Evolutionary conservation across 352 stramenopile species (phyloP), one percentile per base, ranked within the genome.

Genomic region (Aphanomyces invadans): DNA sequence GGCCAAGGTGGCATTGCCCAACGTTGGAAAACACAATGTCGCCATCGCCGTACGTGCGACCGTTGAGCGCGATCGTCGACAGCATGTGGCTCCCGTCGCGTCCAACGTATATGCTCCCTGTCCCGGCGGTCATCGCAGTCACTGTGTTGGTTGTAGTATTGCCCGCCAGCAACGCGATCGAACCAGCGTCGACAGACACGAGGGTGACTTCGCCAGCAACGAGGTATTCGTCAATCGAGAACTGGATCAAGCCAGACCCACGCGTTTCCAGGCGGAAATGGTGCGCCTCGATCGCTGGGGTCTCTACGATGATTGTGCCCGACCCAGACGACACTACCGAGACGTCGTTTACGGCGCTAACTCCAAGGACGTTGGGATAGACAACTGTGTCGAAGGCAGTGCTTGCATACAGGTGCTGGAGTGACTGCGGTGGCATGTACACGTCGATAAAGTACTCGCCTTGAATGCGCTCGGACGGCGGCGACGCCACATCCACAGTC

Each of bases 401-500:
- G 49, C 4, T n/a, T 29, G 4, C 23, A 7, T 32, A n/a, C 19
- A 57, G 25, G 49, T 3, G 29, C 49, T 57, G 49, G 49, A 57
- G 49, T 26, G 49, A 57, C 12, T 17, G 12, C 5, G 49, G 12
- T 57, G 49, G 49, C 25, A 57, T 38, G 49, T 57, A 57, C 11
- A 57, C 29, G 49, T 57, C 49, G 25, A 57, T 29, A 32, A 38
- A 33, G 49, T 57, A 57, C 21, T 57, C 23, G 49, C 49, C 29
- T n/a, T 15, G 49, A 7, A 57, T 7, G 5, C 4, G 15, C 7
- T 15, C 36, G 7, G 7, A 15, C 7, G 36, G 36, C 7, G 7
- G 7, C 15, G 36, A 42, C 36, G 7, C 36, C 7, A 42, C 36
- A 15, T 7, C 36, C 7, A 42, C 36, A 15, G 36, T 42, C 36